Evolutionary conservation across 176 grass and related monocot species (phyloP).

Genomic region (Thinopyrum elongatum): DNA sequence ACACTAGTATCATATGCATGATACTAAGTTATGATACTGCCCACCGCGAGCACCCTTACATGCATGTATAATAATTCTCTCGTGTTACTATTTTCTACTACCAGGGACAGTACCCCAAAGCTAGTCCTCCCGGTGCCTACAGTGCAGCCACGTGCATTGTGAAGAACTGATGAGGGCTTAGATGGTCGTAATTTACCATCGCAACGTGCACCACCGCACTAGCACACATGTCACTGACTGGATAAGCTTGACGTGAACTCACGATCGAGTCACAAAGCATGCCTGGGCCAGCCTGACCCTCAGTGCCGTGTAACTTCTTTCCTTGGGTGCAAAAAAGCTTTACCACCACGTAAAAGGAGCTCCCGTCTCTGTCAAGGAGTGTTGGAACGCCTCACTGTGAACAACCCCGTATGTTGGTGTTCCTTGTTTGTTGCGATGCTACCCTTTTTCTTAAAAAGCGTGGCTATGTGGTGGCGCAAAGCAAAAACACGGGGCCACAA

Average conservation of each 20-base stretch:
- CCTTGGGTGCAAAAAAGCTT: not conserved
- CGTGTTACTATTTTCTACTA: too few species aligned
- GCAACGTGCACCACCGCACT: too few species aligned
- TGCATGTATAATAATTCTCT: too few species aligned
- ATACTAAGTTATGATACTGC: too few species aligned
- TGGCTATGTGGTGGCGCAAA: not conserved
- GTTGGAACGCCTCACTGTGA: not conserved
- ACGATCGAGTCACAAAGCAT: not conserved
- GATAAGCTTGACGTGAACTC: not conserved
- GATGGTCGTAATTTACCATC: too few species aligned
- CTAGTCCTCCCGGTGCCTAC: too few species aligned
- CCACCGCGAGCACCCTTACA: too few species aligned
- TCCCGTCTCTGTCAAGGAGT: not conserved
- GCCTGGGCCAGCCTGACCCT: not conserved
- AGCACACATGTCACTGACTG: not conserved
- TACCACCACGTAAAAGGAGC: not conserved
- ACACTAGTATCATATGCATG: too few species aligned
- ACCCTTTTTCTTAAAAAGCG: slow-evolving; percentile 4
- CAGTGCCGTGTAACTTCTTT: not conserved
- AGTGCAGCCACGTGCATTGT: too few species aligned
- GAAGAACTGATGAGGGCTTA: too few species aligned
- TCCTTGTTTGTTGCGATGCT: not conserved
- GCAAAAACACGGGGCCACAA: not conserved
- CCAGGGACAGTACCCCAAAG: too few species aligned
- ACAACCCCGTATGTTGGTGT: too few species aligned